phyloP scores from a whole-genome alignment of 805 yeast genomes.

The Candida ficus region DNA sequence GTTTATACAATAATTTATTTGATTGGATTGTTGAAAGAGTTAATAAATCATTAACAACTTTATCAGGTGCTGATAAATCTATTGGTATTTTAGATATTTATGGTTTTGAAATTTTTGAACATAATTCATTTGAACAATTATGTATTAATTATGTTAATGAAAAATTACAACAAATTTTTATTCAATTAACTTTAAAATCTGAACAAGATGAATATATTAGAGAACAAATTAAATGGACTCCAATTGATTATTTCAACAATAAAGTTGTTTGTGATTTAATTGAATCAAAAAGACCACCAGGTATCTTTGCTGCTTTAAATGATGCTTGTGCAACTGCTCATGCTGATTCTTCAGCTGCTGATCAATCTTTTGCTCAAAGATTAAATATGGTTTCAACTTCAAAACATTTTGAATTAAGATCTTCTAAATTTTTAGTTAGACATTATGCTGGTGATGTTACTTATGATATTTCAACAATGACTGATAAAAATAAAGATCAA shows the following conservation, averaged over 20 bases:
- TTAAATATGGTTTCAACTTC: slow-evolving; percentile 76
- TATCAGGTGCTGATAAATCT: slow-evolving; percentile 52
- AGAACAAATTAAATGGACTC: slow-evolving; percentile 96
- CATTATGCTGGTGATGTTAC: slow-evolving; percentile 99
- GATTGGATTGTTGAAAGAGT: slow-evolving; percentile 97
- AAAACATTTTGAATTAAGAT: slow-evolving; percentile 85
- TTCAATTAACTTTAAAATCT: slow-evolving; percentile 89
- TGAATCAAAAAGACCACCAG: slow-evolving; percentile 92
- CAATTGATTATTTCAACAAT: slow-evolving; percentile 93
- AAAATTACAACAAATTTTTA: slow-evolving; percentile 92
- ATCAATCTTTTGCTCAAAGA: slow-evolving; percentile 91
- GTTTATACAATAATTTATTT: slow-evolving; percentile 84
- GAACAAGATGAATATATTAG: slow-evolving; percentile 97
- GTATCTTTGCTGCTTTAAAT: slow-evolving; percentile 91
- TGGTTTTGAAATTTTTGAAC: slow-evolving; percentile 94
- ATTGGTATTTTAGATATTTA: slow-evolving; percentile 94
- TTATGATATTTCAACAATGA: slow-evolving; percentile 83
- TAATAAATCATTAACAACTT: slow-evolving; percentile 64
- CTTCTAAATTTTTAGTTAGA: slow-evolving; percentile 80
- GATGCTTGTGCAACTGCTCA: slow-evolving; percentile 98
- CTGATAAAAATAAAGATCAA: slow-evolving; percentile 95
- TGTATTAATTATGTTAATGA: slow-evolving; percentile 96
- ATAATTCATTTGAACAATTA: slow-evolving; percentile 90
- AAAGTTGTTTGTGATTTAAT: slow-evolving; percentile 95
- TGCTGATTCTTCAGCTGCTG: slow-evolving; percentile 95